A percentile compares a stretch with the other conserved stretches of the same genome.
These are phyloP conservation scores for Phytophthora ohioensis DNA, from an alignment of 352 stramenopile genomes.

Conservation along the genomic window DNA sequence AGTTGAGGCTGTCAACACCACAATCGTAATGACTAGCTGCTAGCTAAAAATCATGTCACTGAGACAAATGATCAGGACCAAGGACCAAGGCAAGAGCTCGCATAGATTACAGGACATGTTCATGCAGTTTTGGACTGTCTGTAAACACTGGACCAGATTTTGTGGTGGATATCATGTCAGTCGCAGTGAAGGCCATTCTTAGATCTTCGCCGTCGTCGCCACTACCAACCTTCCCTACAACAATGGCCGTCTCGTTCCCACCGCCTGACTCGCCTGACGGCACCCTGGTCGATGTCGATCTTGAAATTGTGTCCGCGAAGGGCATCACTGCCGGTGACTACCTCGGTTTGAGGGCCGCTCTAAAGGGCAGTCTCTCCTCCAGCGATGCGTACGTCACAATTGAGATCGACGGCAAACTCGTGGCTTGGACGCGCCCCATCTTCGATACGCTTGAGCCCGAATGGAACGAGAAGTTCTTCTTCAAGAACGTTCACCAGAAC, in stretches of 20 bases:
- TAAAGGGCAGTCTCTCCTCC: slow-evolving; percentile 33
- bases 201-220: slow-evolving; percentile 1
- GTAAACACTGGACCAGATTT: slow-evolving; percentile 27
- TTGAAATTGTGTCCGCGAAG: slow-evolving; percentile 46
- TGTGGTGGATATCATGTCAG: slow-evolving; percentile 10
- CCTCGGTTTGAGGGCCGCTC: slow-evolving; percentile 27
- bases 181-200: not conserved
- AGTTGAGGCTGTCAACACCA: too few species aligned
- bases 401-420: slow-evolving; percentile 33
- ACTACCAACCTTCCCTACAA: not conserved
- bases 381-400: slow-evolving; percentile 45
- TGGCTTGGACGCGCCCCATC: slow-evolving; percentile 43
- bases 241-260: slow-evolving; percentile 17
- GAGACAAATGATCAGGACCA: slow-evolving; percentile 16
- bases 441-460: slow-evolving; percentile 39
- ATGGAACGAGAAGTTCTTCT: slow-evolving; percentile 50
- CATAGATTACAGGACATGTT: slow-evolving; percentile 15
- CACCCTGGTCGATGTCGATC: slow-evolving; percentile 38
- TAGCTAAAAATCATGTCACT: slow-evolving; percentile 12
- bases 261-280: not conserved
- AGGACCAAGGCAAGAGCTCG: not conserved
- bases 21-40: not conserved
- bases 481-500: slow-evolving; percentile 38
- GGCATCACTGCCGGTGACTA: slow-evolving; percentile 39
- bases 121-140: slow-evolving; percentile 6